Evolutionary conservation across 2,329 filamentous ascomycete species (phyloP), one percentile per base, ranked within the genome.

Genomic region (Xylaria sp.): DNA sequence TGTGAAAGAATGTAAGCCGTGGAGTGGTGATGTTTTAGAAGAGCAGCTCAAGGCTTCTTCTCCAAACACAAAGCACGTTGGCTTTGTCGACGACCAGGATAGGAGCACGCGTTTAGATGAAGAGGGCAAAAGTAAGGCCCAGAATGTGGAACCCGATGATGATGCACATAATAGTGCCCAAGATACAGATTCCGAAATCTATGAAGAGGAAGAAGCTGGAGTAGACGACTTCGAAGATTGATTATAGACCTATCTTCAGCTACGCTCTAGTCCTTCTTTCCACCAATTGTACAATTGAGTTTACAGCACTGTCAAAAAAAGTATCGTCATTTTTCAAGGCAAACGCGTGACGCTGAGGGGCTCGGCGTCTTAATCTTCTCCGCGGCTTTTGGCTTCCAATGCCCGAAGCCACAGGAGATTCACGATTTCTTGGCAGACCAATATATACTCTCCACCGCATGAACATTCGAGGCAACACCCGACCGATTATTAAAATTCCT

Each of bases 1-100:
- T 23, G 89, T 97, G 57, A 93, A 91, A 77, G 90, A 94, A 78
- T 98, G 95, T 80, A 90, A 89, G 78, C 93, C 96, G 0, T 99
- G 96, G 96, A 89, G 85, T 73, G 96, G 96, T 28, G 96, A 97
- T 79, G 92, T 98, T 20, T 80, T 97, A 52, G 90, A 91, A 76
- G 82, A 85, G 20, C 80, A 80, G 46, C 46, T 68, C 12, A 76
- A 74, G 59, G 76, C 77, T 69, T 84, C 80, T 72, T 79, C 79
- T 28, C 77, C 80, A 8, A 76, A 79, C 8, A 77, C 81, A 9
- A 91, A 90, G 77, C 86, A 83, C 12, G 90, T 92, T 30, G 87
- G 87, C 0, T 92, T 91, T 76, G 83, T 84, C 2, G 88, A 89
- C 25, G 86, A 88, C 50, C 69, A 72, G 77, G 30, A 79, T 78